phyloP scores from a whole-genome alignment of 2,329 filamentous ascomycete species.

The Talaromyces funiculosus region DNA sequence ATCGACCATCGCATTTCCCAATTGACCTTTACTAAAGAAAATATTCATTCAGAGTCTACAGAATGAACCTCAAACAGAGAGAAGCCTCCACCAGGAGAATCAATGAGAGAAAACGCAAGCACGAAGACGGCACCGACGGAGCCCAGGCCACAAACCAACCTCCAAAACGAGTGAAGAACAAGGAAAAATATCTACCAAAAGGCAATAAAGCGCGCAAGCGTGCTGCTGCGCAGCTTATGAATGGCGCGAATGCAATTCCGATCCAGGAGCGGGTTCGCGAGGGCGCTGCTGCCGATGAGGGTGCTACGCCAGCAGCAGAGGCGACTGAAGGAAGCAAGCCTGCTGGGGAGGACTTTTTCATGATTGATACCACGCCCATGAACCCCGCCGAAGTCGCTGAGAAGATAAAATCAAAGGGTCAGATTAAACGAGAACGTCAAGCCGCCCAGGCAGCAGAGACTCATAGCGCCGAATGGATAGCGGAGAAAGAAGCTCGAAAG shows the following conservation, averaged over 20 bases:
- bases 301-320: background rate
- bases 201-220: conserved; percentile 21
- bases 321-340: conserved; percentile 1
- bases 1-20: background rate
- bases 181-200: conserved; percentile 21
- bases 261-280: conserved; percentile 8
- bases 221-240: conserved; percentile 13
- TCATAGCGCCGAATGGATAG: background rate
- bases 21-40: background rate
- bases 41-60: background rate
- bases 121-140: conserved; percentile 22
- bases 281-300: background rate
- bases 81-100: conserved; percentile 19
- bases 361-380: conserved; percentile 14
- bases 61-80: conserved; percentile 1
- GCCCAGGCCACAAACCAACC: conserved; percentile 22
- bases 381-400: conserved; percentile 9
- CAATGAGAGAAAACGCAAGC: conserved; percentile 37
- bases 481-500: background rate
- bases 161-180: conserved; percentile 15
- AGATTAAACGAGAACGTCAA: conserved; percentile 4
- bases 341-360: conserved; percentile 1
- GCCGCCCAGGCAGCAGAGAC: background rate
- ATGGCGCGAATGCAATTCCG: conserved; percentile 13
- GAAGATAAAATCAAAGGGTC: conserved; percentile 9